phyloP scores from a whole-genome alignment of 345 rosid genomes.

The Eucalyptus microcorys region DNA sequence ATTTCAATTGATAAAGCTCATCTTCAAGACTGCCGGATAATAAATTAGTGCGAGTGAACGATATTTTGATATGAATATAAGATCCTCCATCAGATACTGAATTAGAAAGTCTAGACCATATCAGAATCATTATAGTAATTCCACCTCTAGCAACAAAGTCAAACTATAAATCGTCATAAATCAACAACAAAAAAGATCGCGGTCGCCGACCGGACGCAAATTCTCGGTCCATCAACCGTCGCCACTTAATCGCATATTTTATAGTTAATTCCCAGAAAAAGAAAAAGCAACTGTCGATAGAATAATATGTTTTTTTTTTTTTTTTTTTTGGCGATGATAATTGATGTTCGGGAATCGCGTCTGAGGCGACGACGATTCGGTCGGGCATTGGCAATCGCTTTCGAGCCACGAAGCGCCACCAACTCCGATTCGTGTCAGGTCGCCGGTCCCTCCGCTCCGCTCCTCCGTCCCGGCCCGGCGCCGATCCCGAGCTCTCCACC shows the following conservation, averaged over 20 bases:
- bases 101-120: not conserved
- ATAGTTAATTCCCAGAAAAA: not conserved
- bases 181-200: not conserved
- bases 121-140: too few species aligned
- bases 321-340: not conserved
- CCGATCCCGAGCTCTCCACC: not conserved
- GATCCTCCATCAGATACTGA: not conserved
- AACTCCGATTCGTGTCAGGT: not conserved
- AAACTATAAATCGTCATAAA: not conserved
- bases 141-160: not conserved
- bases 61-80: accelerated
- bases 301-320: not conserved
- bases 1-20: not conserved
- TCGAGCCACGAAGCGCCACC: not conserved
- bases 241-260: not conserved
- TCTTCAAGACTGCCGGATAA: accelerated
- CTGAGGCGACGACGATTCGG: not conserved
- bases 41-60: not conserved
- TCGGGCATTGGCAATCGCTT: not conserved
- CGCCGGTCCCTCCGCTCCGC: not conserved
- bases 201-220: not conserved
- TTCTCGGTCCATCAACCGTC: not conserved
- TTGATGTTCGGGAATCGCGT: not conserved
- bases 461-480: not conserved
- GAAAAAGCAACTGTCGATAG: not conserved